Percentiles rank a stretch among this genome's conserved stretches.
Conservation (phyloP, 1,139 yeast species). For the Wickerhamiella infanticola region DNA sequence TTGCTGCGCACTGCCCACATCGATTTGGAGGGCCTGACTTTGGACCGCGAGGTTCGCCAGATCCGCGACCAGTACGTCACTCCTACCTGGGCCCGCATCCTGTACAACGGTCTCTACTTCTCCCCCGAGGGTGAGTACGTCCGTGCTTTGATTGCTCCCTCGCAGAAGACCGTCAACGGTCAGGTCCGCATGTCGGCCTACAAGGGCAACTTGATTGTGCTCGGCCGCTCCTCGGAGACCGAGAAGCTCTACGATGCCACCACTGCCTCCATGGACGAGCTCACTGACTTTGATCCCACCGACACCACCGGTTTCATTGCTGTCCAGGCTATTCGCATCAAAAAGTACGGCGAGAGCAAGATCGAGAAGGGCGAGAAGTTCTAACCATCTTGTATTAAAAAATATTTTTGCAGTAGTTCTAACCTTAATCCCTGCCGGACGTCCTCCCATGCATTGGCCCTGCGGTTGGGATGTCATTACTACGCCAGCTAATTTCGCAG, state of each 20-base stretch:
- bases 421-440: too few species aligned
- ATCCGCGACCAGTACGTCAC: conserved; percentile 94
- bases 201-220: conserved; percentile 71
- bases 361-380: conserved; percentile 46
- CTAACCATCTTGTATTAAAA: conserved; percentile 1
- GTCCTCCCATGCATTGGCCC: too few species aligned
- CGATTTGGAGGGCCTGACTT: conserved; percentile 90
- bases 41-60: conserved; percentile 96
- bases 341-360: conserved; percentile 93
- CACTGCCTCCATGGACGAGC: conserved; percentile 97
- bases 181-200: conserved; percentile 85
- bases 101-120: conserved; percentile 95
- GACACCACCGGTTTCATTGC: conserved; percentile 96
- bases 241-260: conserved; percentile 96
- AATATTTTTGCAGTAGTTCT: too few species aligned
- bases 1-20: conserved; percentile 85
- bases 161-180: conserved; percentile 92
- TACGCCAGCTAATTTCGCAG: too few species aligned
- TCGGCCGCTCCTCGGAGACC: conserved; percentile 90
- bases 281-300: conserved; percentile 93
- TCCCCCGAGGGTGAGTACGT: conserved; percentile 96
- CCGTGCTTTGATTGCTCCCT: conserved; percentile 83
- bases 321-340: conserved; percentile 93
- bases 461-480: too few species aligned
- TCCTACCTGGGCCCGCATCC: conserved; percentile 72